These are phyloP conservation scores for Boletus mariae DNA, from an alignment of 1,284 basidiomycete species.

Conservation along the genomic window DNA sequence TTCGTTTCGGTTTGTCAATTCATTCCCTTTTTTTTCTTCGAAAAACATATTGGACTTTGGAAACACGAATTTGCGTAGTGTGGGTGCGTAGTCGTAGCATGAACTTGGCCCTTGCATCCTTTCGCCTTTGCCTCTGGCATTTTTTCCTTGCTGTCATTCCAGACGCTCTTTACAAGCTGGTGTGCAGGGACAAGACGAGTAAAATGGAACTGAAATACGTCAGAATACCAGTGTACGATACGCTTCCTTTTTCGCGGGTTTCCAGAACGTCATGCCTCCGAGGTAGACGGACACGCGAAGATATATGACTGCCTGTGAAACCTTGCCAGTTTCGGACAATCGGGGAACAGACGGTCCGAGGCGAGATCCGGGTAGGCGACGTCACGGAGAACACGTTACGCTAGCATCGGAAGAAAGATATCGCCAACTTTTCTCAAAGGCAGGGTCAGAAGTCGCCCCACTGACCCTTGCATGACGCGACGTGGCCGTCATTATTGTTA, in stretches of 20 bases:
- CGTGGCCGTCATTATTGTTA: neutral
- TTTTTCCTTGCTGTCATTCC: neutral
- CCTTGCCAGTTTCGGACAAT: neutral
- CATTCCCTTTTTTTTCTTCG: neutral
- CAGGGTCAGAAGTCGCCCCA: neutral
- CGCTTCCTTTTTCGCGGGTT: neutral
- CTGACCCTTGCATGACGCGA: neutral
- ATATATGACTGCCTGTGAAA: neutral
- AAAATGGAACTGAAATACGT: neutral
- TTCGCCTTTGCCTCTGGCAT: neutral
- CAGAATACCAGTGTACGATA: neutral
- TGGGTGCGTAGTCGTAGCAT: neutral
- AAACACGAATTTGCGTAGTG: neutral
- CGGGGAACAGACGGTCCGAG: neutral
- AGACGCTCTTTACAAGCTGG: neutral
- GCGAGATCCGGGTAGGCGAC: neutral
- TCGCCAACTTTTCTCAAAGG: neutral
- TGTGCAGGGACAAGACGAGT: neutral
- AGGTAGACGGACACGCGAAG: neutral
- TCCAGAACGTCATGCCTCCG: neutral
- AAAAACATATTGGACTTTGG: neutral
- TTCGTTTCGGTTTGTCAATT: conserved; percentile 17
- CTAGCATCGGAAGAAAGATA: neutral
- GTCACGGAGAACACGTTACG: neutral
- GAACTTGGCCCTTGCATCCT: neutral